These are phyloP conservation scores for Elsinoe perseae DNA, from an alignment of 2,329 filamentous ascomycete genomes.

Conservation along the genomic window DNA sequence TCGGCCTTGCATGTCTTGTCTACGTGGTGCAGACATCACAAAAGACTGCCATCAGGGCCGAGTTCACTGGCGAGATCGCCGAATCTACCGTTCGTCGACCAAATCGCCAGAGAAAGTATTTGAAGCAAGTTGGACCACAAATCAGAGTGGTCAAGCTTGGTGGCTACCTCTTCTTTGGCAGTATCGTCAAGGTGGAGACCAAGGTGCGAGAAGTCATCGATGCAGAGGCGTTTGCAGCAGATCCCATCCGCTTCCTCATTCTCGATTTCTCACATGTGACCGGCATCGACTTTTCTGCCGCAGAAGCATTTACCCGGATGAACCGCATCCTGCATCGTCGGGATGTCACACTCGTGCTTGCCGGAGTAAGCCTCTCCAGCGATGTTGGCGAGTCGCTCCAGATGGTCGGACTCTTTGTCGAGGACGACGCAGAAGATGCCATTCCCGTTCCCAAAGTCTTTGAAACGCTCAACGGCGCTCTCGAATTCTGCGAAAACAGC, in stretches of 20 bases:
- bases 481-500: conserved; percentile 93
- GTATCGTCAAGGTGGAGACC: conserved; percentile 89
- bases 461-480: conserved; percentile 80
- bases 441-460: conserved; percentile 55
- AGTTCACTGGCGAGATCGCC: conserved; percentile 82
- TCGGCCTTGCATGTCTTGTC: conserved; percentile 82
- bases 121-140: conserved; percentile 77
- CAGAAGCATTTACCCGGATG: conserved; percentile 89
- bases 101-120: conserved; percentile 76
- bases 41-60: conserved; percentile 78
- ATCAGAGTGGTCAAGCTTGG: conserved; percentile 86
- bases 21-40: conserved; percentile 87
- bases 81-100: conserved; percentile 89
- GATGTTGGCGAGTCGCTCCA: conserved; percentile 70
- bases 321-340: conserved; percentile 73
- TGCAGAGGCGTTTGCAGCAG: conserved; percentile 66
- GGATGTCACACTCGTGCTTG: conserved; percentile 72
- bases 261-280: conserved; percentile 84
- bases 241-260: conserved; percentile 81
- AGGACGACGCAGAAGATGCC: conserved; percentile 58
- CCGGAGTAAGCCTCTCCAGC: conserved; percentile 68
- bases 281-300: conserved; percentile 91
- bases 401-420: conserved; percentile 73
- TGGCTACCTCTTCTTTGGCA: conserved; percentile 97
- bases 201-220: conserved; percentile 75